Evolutionary conservation across 768 basidiomycete species (phyloP).

Genomic region (Rubroboletus pulcherrimus): DNA sequence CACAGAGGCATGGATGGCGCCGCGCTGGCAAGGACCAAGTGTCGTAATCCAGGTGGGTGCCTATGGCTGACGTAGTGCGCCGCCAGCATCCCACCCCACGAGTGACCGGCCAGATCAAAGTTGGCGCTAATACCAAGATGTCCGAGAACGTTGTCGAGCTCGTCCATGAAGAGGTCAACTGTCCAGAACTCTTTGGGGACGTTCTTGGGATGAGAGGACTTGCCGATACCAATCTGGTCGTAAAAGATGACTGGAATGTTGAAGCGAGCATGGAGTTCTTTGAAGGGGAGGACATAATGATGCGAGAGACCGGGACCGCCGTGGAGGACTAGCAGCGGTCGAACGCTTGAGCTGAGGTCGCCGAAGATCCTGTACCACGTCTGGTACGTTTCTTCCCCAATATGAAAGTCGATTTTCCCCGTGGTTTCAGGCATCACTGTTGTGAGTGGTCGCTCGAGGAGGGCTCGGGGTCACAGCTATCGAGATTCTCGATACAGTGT

Average conservation of each 20-base stretch:
- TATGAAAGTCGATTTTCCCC: constrained; percentile 18
- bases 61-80: constrained; percentile 36
- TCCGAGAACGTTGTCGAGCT: constrained; percentile 47
- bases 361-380: constrained; percentile 46
- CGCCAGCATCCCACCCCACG: constrained; percentile 56
- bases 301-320: constrained; percentile 43
- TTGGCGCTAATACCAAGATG: constrained; percentile 38
- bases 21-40: constrained; percentile 32
- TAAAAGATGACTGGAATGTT: constrained; percentile 45
- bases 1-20: constrained; percentile 31
- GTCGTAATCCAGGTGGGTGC: constrained; percentile 38
- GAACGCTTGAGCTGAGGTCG: constrained; percentile 29
- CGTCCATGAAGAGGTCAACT: constrained; percentile 47
- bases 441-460: too few relatives aligned
- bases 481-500: too few relatives aligned
- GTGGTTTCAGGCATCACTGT: constrained; percentile 20
- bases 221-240: constrained; percentile 47
- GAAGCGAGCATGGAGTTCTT: constrained; percentile 29
- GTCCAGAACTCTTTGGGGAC: constrained; percentile 37
- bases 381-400: constrained; percentile 28
- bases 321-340: constrained; percentile 43
- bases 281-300: constrained; percentile 37
- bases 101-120: constrained; percentile 53
- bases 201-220: constrained; percentile 39
- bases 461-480: too few relatives aligned